phyloP scores from a whole-genome alignment of 768 basidiomycete genomes.

The Amanita rubescens region DNA sequence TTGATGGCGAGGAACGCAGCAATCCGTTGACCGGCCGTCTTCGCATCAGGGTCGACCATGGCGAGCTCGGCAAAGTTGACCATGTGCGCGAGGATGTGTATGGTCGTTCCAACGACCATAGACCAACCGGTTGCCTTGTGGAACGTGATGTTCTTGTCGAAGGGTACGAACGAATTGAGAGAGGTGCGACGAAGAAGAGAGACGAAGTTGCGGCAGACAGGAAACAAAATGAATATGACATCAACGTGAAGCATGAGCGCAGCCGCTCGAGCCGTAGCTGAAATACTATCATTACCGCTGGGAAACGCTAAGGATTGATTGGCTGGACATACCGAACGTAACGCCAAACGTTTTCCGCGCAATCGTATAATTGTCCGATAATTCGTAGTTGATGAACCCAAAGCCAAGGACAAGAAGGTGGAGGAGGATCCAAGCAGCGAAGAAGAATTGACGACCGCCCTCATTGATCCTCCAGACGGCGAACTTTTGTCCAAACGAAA shows the following conservation, averaged over 20 bases:
- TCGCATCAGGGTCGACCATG: slow-evolving; percentile 44
- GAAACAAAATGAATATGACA: slow-evolving; percentile 89
- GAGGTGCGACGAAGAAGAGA: slow-evolving; percentile 82
- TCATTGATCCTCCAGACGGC: slow-evolving; percentile 93
- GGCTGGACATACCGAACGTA: slow-evolving; percentile 55
- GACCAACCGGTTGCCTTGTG: slow-evolving; percentile 91
- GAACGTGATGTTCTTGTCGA: slow-evolving; percentile 89
- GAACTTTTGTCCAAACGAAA: slow-evolving; percentile 37
- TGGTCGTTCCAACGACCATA: slow-evolving; percentile 66
- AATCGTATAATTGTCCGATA: slow-evolving; percentile 68
- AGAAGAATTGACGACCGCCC: slow-evolving; percentile 73
- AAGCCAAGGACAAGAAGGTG: slow-evolving; percentile 73
- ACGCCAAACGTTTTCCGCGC: slow-evolving; percentile 69
- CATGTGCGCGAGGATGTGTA: slow-evolving; percentile 84
- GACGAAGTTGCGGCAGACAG: slow-evolving; percentile 92
- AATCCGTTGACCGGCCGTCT: slow-evolving; percentile 45
- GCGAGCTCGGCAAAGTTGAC: slow-evolving; percentile 74
- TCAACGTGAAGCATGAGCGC: slow-evolving; percentile 90
- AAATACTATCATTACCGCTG: slow-evolving; percentile 25
- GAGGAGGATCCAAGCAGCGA: slow-evolving; percentile 72
- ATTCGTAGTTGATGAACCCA: slow-evolving; percentile 68
- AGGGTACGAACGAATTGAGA: slow-evolving; percentile 80
- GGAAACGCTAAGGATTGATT: slow-evolving; percentile 26
- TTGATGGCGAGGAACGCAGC: slow-evolving; percentile 71
- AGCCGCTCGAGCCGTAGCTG: slow-evolving; percentile 82